Evolutionary conservation across 2,329 filamentous ascomycete genomes (phyloP), one percentile per base, ranked within the genome.

Genomic region (Teratosphaeria epicoccoides): DNA sequence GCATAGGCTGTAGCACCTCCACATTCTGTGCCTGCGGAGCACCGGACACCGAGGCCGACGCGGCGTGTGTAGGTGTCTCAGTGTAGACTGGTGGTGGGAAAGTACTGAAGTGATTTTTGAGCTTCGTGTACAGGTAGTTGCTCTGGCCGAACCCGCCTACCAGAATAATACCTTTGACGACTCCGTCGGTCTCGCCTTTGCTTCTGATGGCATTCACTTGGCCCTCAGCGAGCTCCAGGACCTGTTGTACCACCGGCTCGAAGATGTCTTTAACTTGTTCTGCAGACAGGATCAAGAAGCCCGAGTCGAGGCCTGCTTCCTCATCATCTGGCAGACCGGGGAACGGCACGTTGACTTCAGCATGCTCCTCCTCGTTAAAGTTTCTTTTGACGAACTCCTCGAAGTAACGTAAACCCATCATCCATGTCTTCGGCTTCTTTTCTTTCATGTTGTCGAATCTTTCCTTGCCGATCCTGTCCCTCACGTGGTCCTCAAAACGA

Each of bases 361-460:
- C 57, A 49, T 60, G 60, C 47, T 82, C 77, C 56, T 86, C 80
- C 62, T 88, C 85, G 46, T 88, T 84, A 64, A 90, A 91, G 62
- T 88, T 89, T 12, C 87, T 78, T 70, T 91, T 91, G 12, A 91
- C 85, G 64, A 88, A 89, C 63, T 90, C 85, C 61, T 91, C 87
- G 67, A 88, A 91, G 63, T 88, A 89, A 51, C 81, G 79, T 48
- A 90, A 72, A 1, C 83, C 87, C 71, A 74, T 74, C 51, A 71
- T 85, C 85, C 86, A 90, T 1, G 83, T 87, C 68, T 87, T 88
- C 2, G 78, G 79, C 67, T 88, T 88, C 69, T 86, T 87, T 49
- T 79, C 67, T 64, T 86, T 85, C 83, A 91, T 88, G 68, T 83
- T 80, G 25, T 84, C 80, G 62, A 88, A 88, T 17, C 50, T 33